Conservation (phyloP, 352 stramenopile genomes). For the Pythium brachiatum region DNA sequence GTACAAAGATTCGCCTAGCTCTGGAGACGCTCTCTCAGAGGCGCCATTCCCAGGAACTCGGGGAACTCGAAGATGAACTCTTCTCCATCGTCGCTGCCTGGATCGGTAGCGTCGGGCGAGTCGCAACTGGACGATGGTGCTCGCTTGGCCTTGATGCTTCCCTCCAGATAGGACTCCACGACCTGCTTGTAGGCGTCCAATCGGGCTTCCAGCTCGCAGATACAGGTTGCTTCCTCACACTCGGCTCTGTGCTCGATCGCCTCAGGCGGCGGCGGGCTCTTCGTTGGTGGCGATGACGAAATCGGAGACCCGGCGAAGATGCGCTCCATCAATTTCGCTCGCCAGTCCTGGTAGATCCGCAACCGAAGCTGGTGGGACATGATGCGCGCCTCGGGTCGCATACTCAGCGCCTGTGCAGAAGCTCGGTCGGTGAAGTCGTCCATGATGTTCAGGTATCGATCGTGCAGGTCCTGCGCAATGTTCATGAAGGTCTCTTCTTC, state of each 20-base stretch:
- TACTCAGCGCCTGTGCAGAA: constrained; percentile 51
- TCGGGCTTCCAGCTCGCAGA: constrained; percentile 51
- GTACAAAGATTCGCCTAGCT: constrained; percentile 11
- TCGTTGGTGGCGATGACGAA: constrained; percentile 31
- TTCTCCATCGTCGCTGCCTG: constrained; percentile 44
- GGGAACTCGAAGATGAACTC: constrained; percentile 44
- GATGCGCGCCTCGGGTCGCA: constrained; percentile 75
- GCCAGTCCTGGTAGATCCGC: constrained; percentile 85
- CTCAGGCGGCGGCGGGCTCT: neutral
- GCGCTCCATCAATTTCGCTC: constrained; percentile 64
- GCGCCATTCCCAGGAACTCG: constrained; percentile 41
- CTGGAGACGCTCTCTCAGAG: constrained; percentile 22
- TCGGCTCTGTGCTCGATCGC: constrained; percentile 13
- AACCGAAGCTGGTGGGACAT: constrained; percentile 69
- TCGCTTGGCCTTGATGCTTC: constrained; percentile 47
- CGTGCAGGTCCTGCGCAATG: constrained; percentile 64
- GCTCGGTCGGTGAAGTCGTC: constrained; percentile 58
- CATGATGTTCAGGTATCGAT: constrained; percentile 72
- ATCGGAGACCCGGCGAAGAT: constrained; percentile 55
- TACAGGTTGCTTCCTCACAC: constrained; percentile 28
- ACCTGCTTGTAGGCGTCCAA: constrained; percentile 56
- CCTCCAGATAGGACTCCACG: constrained; percentile 55
- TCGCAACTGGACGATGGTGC: constrained; percentile 10
- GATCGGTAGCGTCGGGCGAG: constrained; percentile 13
- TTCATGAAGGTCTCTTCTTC: constrained; percentile 68